phyloP scores from a whole-genome alignment of 2,329 filamentous ascomycete genomes.

The Parascedosporium putredinis region DNA sequence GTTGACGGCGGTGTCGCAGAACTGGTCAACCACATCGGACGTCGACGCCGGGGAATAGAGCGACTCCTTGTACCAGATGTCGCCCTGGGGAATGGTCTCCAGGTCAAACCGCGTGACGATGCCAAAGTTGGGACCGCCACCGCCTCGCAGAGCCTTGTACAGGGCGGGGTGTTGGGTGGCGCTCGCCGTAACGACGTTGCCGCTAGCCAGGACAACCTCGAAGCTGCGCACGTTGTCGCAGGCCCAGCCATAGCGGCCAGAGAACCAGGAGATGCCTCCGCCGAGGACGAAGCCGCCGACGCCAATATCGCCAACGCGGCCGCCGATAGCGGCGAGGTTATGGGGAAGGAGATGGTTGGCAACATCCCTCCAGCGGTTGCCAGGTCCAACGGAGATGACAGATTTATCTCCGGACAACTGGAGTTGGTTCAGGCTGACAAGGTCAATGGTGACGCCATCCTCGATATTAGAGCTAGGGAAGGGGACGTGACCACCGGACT shows the following conservation, averaged over 20 bases:
- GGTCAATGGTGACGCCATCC: slow-evolving; percentile 20
- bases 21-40: slow-evolving; percentile 10
- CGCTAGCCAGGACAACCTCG: slow-evolving; percentile 33
- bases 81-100: slow-evolving; percentile 23
- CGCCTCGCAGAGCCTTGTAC: slow-evolving; percentile 46
- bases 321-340: slow-evolving; percentile 30
- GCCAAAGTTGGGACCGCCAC: slow-evolving; percentile 47
- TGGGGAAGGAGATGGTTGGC: slow-evolving; percentile 18
- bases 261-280: slow-evolving; percentile 15
- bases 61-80: slow-evolving; percentile 24
- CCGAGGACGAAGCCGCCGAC: slow-evolving; percentile 20
- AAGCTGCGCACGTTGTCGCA: slow-evolving; percentile 34
- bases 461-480: slow-evolving; percentile 19
- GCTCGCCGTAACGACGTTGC: slow-evolving; percentile 30
- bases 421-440: slow-evolving; percentile 13
- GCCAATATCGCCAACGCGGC: slow-evolving; percentile 25
- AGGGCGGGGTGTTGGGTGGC: slow-evolving; percentile 35
- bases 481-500: slow-evolving; percentile 22
- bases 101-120: slow-evolving; percentile 40
- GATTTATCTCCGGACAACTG: slow-evolving; percentile 16
- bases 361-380: slow-evolving; percentile 29
- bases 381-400: slow-evolving; percentile 31
- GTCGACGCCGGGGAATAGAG: slow-evolving; percentile 1
- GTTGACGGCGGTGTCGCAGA: slow-evolving; percentile 14
- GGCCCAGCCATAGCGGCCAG: slow-evolving; percentile 27